These are phyloP conservation scores for Saturnispora serradocipensis DNA, from an alignment of 805 yeast species.

Conservation along the genomic window DNA sequence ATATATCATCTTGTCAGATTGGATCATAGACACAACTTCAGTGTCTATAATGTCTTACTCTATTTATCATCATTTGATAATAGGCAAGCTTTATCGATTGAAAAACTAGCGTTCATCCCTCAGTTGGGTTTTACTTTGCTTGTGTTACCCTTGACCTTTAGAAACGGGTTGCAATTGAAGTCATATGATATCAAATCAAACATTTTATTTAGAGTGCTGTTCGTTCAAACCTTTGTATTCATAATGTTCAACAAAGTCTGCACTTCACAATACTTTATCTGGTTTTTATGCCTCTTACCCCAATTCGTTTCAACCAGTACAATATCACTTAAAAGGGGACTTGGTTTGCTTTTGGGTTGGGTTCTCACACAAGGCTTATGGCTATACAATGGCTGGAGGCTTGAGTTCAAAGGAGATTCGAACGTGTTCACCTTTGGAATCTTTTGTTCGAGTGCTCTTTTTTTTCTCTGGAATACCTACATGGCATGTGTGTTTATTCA, in stretches of 20 bases:
- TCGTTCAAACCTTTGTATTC: conserved; percentile 71
- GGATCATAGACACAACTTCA: conserved; percentile 94
- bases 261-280: conserved; percentile 92
- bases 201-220: conserved; percentile 41
- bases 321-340: conserved; percentile 31
- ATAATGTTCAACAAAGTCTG: conserved; percentile 74
- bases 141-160: conserved; percentile 46
- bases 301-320: conserved; percentile 46
- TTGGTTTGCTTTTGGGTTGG: conserved; percentile 49
- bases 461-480: conserved; percentile 21
- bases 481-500: conserved; percentile 16
- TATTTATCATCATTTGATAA: conserved; percentile 45
- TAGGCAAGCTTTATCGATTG: not conserved
- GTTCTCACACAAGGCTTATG: conserved; percentile 61
- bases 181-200: conserved; percentile 21
- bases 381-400: conserved; percentile 66
- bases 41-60: conserved; percentile 70
- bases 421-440: conserved; percentile 18
- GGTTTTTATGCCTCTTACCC: conserved; percentile 87
- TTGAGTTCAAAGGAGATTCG: conserved; percentile 70
- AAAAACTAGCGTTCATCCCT: conserved; percentile 68
- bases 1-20: conserved; percentile 72
- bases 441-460: conserved; percentile 19
- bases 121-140: conserved; percentile 57
- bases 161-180: conserved; percentile 4